Conservation (phyloP, 768 basidiomycete species). For the Rhodotorula graminis region DNA sequence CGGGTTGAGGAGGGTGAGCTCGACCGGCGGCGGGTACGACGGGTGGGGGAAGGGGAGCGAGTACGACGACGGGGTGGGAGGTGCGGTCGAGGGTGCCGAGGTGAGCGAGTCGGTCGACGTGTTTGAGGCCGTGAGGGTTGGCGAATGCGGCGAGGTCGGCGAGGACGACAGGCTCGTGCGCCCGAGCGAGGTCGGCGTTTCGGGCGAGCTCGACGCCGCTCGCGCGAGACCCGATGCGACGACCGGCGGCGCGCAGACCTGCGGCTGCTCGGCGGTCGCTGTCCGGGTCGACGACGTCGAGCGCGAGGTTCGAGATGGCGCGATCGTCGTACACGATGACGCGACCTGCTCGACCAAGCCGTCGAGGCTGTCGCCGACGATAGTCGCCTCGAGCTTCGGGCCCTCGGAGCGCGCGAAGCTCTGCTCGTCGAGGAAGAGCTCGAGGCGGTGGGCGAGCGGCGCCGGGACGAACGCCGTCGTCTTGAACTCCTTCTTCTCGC, state of each 20-base stretch:
- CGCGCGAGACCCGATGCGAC: not conserved
- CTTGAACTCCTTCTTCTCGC: constrained; percentile 45
- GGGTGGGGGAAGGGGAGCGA: constrained; percentile 5
- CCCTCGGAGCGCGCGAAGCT: not conserved
- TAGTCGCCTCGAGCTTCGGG: constrained; percentile 17
- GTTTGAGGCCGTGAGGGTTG: not conserved
- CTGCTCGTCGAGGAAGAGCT: constrained; percentile 33
- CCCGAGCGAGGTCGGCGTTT: too few species aligned
- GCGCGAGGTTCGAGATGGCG: not conserved
- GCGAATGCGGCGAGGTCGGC: not conserved
- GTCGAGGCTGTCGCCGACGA: not conserved
- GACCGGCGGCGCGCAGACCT: not conserved
- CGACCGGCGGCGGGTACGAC: constrained; percentile 14
- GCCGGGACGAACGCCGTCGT: constrained; percentile 47
- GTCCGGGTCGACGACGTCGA: not conserved
- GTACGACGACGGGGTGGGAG: constrained; percentile 1
- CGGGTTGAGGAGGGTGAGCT: constrained; percentile 42
- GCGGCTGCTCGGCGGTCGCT: not conserved
- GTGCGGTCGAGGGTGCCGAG: constrained; percentile 1
- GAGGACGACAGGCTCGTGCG: not conserved
- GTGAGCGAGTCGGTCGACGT: constrained; percentile 8
- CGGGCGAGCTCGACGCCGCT: not conserved
- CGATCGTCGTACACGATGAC: not conserved
- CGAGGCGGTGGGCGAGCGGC: constrained; percentile 46
- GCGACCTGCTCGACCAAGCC: not conserved